These are phyloP conservation scores for Botryotinia narcissicola DNA, from an alignment of 2,329 filamentous ascomycete genomes.

Conservation along the genomic window DNA sequence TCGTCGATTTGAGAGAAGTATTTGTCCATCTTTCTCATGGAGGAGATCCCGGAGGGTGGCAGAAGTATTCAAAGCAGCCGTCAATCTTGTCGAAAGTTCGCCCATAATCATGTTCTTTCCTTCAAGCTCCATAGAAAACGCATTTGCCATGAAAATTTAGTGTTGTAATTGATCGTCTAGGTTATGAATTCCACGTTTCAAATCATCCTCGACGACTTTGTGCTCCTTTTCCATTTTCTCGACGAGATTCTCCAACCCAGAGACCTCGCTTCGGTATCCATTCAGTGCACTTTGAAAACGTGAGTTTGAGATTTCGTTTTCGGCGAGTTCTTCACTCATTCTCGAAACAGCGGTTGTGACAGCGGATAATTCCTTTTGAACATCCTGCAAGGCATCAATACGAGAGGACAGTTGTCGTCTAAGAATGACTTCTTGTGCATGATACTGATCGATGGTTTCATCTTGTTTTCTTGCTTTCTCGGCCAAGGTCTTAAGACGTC, in stretches of 20 bases:
- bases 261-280: constrained; percentile 53
- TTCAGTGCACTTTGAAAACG: constrained; percentile 52
- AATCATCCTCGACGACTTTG: constrained; percentile 18
- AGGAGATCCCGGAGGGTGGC: constrained; percentile 41
- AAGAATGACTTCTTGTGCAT: constrained; percentile 53
- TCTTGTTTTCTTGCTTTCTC: constrained; percentile 49
- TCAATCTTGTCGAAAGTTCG: constrained; percentile 48
- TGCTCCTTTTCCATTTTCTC: constrained; percentile 46
- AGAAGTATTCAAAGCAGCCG: constrained; percentile 42
- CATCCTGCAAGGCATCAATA: constrained; percentile 50
- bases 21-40: constrained; percentile 22
- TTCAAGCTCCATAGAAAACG: constrained; percentile 35
- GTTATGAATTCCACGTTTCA: constrained; percentile 26
- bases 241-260: constrained; percentile 53
- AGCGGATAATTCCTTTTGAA: constrained; percentile 44
- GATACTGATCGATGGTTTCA: constrained; percentile 58
- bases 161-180: constrained; percentile 39
- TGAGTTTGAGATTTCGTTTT: constrained; percentile 47
- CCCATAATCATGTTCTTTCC: constrained; percentile 42
- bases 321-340: constrained; percentile 30
- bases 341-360: constrained; percentile 24
- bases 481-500: constrained; percentile 49
- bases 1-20: constrained; percentile 8
- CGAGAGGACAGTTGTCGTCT: constrained; percentile 56
- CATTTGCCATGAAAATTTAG: constrained; percentile 39